These are phyloP conservation scores for Leonotis leonurus DNA, from an alignment of 257 asterid genomes.

Conservation along the genomic window DNA sequence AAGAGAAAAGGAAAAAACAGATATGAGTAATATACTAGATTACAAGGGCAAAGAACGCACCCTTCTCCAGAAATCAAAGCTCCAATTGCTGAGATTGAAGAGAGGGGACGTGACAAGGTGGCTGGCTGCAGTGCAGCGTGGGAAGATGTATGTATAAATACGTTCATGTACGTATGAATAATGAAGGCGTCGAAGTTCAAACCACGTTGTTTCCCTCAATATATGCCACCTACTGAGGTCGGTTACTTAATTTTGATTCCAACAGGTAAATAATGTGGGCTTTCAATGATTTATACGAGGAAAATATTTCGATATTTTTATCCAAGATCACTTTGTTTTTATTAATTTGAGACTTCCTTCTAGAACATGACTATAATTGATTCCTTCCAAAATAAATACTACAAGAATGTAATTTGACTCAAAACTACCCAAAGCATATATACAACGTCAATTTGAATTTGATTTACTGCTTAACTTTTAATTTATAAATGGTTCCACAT, in stretches of 20 bases:
- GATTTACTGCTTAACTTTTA: too few species aligned
- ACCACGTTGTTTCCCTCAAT: conserved; percentile 15
- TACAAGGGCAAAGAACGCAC: conserved; percentile 4
- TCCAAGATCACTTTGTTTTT: background rate
- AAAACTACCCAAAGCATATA: too few species aligned
- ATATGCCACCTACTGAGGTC: conserved; percentile 21
- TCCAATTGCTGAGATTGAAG: conserved; percentile 6
- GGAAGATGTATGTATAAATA: background rate
- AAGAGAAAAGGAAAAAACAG: background rate
- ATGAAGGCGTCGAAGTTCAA: conserved; percentile 9
- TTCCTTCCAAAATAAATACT: too few species aligned
- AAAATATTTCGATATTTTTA: conserved; percentile 1
- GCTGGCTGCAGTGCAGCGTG: conserved; percentile 15
- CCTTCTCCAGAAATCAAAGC: conserved; percentile 26
- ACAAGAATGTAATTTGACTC: too few species aligned
- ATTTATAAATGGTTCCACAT: too few species aligned
- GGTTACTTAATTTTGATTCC: conserved; percentile 16
- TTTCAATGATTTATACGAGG: background rate
- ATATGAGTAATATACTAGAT: background rate
- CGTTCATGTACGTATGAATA: background rate
- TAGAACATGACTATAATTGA: too few species aligned
- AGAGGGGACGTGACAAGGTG: background rate
- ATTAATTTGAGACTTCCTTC: background rate
- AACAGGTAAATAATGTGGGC: background rate
- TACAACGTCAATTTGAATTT: too few species aligned